Conservation (phyloP, 78 protist species). For the Dictyostelium capitatum region DNA sequence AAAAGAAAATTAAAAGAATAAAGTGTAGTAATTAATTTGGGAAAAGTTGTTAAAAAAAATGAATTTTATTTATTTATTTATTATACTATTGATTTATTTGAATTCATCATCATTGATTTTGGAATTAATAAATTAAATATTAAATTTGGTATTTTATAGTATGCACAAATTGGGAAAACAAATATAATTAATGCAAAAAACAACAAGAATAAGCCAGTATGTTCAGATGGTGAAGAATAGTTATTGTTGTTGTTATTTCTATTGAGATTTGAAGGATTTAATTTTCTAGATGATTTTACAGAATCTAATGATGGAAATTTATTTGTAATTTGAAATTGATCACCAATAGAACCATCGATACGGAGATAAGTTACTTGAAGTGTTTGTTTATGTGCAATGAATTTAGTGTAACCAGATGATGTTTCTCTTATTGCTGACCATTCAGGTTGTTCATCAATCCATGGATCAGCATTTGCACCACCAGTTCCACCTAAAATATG, state of each 20-base stretch:
- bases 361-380: slow-evolving; percentile 26
- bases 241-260: not conserved
- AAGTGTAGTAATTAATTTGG: no score
- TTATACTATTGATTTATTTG: slow-evolving; percentile 10
- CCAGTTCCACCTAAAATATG: slow-evolving; percentile 49
- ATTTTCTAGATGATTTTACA: not conserved
- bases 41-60: no score
- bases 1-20: no score
- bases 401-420: slow-evolving; percentile 30
- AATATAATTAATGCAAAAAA: slow-evolving; percentile 25
- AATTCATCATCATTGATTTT: not conserved
- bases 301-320: not conserved
- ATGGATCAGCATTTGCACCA: slow-evolving; percentile 51
- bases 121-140: not conserved
- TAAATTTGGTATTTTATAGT: slow-evolving; percentile 14
- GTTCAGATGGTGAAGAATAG: not conserved
- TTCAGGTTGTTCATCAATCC: slow-evolving; percentile 31
- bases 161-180: slow-evolving; percentile 70
- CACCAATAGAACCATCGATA: slow-evolving; percentile 43
- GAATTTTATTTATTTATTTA: not conserved
- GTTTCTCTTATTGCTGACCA: slow-evolving; percentile 61
- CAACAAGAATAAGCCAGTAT: slow-evolving; percentile 1
- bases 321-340: slow-evolving; percentile 27
- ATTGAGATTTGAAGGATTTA: not conserved
- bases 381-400: not conserved